phyloP scores from a whole-genome alignment of 768 basidiomycete species.

The Clathrus columnatus region DNA sequence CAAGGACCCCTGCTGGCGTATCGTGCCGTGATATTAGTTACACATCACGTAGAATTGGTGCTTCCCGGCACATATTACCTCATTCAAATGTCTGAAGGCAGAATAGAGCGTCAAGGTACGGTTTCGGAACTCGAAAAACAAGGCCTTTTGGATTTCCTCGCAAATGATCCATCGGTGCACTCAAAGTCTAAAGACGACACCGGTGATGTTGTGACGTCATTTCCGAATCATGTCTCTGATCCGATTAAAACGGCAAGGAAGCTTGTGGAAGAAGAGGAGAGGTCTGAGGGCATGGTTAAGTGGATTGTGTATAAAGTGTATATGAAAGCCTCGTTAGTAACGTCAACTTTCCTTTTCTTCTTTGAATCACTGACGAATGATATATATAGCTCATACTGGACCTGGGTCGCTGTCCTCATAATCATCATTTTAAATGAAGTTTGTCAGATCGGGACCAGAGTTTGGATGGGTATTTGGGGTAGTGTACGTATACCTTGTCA shows the following conservation, averaged over 20 bases:
- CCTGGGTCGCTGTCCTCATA: slow-evolving; percentile 13
- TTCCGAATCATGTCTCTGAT: neutral
- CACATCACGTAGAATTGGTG: slow-evolving; percentile 81
- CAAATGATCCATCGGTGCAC: neutral
- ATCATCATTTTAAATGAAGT: slow-evolving; percentile 11
- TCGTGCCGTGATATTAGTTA: slow-evolving; percentile 63
- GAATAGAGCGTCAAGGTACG: slow-evolving; percentile 67
- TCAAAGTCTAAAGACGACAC: slow-evolving; percentile 21
- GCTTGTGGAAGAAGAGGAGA: slow-evolving; percentile 16
- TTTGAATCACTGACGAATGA: too few species aligned
- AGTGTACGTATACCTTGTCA: neutral
- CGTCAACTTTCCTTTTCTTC: too few species aligned
- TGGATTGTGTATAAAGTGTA: slow-evolving; percentile 21
- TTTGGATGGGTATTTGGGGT: slow-evolving; percentile 26
- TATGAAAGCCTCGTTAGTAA: slow-evolving; percentile 15
- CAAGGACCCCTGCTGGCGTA: slow-evolving; percentile 55
- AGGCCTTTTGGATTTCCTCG: slow-evolving; percentile 54
- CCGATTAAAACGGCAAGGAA: slow-evolving; percentile 11
- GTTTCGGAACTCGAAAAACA: slow-evolving; percentile 52
- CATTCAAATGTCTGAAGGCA: slow-evolving; percentile 72
- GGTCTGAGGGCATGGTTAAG: slow-evolving; percentile 13
- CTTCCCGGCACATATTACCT: slow-evolving; percentile 66
- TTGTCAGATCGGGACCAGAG: slow-evolving; percentile 15
- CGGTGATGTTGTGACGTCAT: too few species aligned
- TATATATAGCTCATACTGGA: slow-evolving; percentile 12